Evolutionary conservation across 2,329 filamentous ascomycete genomes (phyloP).

Genomic region (Colletotrichum australisinense): DNA sequence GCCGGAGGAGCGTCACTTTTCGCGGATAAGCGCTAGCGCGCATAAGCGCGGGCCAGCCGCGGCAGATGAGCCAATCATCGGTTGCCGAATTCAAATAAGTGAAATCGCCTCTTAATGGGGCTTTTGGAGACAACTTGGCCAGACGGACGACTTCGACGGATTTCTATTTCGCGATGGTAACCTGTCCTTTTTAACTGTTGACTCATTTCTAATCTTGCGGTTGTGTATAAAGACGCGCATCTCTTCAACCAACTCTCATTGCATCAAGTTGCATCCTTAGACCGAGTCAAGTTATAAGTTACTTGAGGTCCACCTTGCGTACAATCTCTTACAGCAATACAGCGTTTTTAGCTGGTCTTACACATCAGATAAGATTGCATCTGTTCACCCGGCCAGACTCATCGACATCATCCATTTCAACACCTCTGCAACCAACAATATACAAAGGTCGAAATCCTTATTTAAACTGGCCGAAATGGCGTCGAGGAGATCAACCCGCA

Average conservation of each 20-base stretch:
- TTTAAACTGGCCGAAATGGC: slow-evolving; percentile 14
- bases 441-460: not conserved
- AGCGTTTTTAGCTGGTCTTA: not conserved
- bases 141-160: slow-evolving; percentile 27
- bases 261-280: not conserved
- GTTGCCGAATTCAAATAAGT: slow-evolving; percentile 37
- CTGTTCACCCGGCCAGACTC: not conserved
- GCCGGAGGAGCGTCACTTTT: slow-evolving; percentile 32
- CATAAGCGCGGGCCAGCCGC: not conserved
- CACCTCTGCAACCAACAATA: not conserved
- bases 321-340: not conserved
- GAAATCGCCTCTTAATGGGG: slow-evolving; percentile 26
- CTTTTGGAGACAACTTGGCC: slow-evolving; percentile 34
- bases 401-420: not conserved
- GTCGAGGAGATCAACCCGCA: not conserved
- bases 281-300: not conserved
- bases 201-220: slow-evolving; percentile 19
- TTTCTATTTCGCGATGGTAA: slow-evolving; percentile 32
- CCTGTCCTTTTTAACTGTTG: slow-evolving; percentile 34
- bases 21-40: slow-evolving; percentile 21
- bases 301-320: not conserved
- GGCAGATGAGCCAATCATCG: slow-evolving; percentile 19
- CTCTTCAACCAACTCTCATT: not conserved
- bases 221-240: not conserved
- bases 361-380: not conserved